Evolutionary conservation across 2,329 filamentous ascomycete species (phyloP).

Genomic region (Rutstroemia sp.): DNA sequence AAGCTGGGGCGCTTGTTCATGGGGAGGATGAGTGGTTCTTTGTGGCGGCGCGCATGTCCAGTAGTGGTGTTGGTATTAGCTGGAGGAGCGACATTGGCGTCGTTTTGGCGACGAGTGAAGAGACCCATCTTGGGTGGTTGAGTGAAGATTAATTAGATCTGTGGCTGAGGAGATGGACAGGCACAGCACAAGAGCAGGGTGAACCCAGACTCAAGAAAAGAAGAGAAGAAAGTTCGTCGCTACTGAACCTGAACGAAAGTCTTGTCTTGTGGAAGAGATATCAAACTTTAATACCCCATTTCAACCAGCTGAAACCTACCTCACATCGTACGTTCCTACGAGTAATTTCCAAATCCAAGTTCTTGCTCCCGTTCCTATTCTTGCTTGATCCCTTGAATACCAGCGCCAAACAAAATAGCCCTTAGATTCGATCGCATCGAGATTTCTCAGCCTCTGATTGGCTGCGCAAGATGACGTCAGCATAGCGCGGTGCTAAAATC

Average conservation of each 20-base stretch:
- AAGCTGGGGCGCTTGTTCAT: conserved; percentile 51
- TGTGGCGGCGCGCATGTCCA: not conserved
- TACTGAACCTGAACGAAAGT: not conserved
- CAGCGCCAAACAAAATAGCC: not conserved
- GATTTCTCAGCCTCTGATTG: not conserved
- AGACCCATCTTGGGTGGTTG: conserved; percentile 1
- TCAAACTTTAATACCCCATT: not conserved
- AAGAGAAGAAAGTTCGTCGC: not conserved
- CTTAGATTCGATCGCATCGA: not conserved
- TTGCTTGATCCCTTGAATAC: not conserved
- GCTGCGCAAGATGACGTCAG: not conserved
- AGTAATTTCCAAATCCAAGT: too few relatives aligned
- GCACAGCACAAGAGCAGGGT: not conserved
- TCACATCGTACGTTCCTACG: too few relatives aligned
- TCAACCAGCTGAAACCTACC: too few relatives aligned
- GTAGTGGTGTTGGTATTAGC: not conserved
- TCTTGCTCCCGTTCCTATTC: not conserved
- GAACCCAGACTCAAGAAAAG: not conserved
- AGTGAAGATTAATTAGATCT: not conserved
- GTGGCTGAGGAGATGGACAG: not conserved
- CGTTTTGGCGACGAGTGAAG: conserved; percentile 3
- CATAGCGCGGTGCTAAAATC: not conserved
- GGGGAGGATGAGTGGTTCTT: conserved; percentile 21
- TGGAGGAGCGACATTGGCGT: not conserved
- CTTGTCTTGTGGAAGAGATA: not conserved